A percentile compares a stretch with the other conserved stretches of the same genome.
These are phyloP conservation scores for Purpureocillium takamizusanense DNA, from an alignment of 2,329 filamentous ascomycete genomes.

Conservation along the genomic window DNA sequence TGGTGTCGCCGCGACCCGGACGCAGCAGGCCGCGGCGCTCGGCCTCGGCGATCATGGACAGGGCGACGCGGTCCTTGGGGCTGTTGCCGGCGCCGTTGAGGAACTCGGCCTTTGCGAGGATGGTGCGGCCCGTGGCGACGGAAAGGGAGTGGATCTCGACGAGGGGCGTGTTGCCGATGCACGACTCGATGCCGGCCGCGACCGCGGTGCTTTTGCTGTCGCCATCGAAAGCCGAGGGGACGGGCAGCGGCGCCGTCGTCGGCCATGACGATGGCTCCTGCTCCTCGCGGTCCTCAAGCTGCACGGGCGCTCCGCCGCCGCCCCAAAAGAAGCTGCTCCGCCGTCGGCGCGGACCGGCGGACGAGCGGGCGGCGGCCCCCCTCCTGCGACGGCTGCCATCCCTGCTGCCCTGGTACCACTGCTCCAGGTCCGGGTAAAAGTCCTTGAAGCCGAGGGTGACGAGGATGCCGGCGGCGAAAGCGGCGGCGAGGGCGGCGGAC, in stretches of 20 bases:
- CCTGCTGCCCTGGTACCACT: conserved; percentile 47
- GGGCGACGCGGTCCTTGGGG: conserved; percentile 89
- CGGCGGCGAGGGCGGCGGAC: conserved; percentile 56
- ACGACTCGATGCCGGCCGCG: conserved; percentile 73
- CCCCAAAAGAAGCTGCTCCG: conserved; percentile 37
- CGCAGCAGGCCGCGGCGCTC: conserved; percentile 68
- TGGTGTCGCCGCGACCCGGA: conserved; percentile 79
- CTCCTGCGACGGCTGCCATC: conserved; percentile 16
- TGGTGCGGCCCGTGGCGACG: conserved; percentile 76
- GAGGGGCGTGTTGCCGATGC: conserved; percentile 88
- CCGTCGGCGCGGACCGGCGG: conserved; percentile 8
- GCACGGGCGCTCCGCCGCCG: conserved; percentile 32
- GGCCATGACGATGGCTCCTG: neutral
- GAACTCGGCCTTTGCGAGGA: conserved; percentile 92
- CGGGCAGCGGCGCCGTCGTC: neutral
- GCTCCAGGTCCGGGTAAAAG: conserved; percentile 65
- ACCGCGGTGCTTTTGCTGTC: no score
- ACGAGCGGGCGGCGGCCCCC: no score
- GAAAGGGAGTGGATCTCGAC: conserved; percentile 80
- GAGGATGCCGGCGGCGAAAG: conserved; percentile 70
- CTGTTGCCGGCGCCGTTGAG: conserved; percentile 90
- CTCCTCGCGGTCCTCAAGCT: conserved; percentile 46
- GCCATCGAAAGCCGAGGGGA: no score
- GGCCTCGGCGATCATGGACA: conserved; percentile 78
- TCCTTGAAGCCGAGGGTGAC: conserved; percentile 73